Conservation (phyloP, 805 yeast species). For the Tetrapisispora taiwanensis region DNA sequence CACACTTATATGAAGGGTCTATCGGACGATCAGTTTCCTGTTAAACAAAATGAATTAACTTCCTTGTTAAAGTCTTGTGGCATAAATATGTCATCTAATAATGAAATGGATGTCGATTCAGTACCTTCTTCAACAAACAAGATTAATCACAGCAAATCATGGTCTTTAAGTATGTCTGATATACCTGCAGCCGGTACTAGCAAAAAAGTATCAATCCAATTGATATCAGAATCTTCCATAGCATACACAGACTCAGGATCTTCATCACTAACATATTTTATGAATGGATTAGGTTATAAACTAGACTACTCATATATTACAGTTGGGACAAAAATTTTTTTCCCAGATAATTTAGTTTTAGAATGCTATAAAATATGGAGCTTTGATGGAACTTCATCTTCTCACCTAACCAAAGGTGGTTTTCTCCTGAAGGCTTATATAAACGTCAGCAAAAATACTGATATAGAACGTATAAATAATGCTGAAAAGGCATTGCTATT, state of each 20-base stretch:
- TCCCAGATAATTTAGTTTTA: constrained; percentile 23
- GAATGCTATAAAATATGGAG: constrained; percentile 25
- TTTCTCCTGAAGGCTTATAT: constrained; percentile 55
- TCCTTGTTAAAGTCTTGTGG: not conserved
- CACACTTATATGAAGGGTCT: constrained; percentile 13
- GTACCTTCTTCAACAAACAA: not conserved
- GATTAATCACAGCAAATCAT: constrained; percentile 16
- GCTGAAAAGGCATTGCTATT: constrained; percentile 53
- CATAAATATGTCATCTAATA: not conserved
- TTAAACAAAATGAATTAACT: constrained; percentile 5
- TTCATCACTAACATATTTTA: constrained; percentile 29
- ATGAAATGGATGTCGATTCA: not conserved
- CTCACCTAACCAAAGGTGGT: constrained; percentile 44
- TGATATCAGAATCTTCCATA: constrained; percentile 46
- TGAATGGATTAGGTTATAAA: constrained; percentile 64
- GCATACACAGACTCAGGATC: constrained; percentile 21
- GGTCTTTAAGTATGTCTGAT: constrained; percentile 61
- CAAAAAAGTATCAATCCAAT: constrained; percentile 52
- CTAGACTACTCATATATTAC: constrained; percentile 34
- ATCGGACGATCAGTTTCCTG: constrained; percentile 9
- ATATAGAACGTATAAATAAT: constrained; percentile 56
- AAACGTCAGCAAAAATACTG: constrained; percentile 64
- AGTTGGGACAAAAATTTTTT: constrained; percentile 22
- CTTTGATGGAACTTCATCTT: constrained; percentile 22
- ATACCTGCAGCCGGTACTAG: constrained; percentile 65